These are phyloP conservation scores for apple (Malus domestica) DNA, from an alignment of 306 rosid genomes.

Conservation along the genomic window DNA sequence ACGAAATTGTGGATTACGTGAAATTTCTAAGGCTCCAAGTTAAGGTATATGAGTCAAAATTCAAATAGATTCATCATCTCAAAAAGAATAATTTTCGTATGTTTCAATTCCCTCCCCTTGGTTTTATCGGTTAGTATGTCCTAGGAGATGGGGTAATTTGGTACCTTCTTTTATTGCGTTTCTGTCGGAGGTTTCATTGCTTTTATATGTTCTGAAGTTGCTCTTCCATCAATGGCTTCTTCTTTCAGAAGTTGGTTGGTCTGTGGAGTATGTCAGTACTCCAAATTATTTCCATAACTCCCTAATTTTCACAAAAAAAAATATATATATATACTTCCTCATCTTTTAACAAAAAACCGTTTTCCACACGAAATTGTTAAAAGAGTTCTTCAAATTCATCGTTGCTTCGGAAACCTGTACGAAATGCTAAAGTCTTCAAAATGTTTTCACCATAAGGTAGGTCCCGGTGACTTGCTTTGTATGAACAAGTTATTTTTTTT, in stretches of 20 bases:
- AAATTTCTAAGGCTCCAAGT: conserved; percentile 98
- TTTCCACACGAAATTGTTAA: neutral
- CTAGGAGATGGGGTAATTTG: no score
- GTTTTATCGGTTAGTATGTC: no score
- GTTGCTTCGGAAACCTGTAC: conserved; percentile 16
- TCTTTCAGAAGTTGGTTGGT: no score
- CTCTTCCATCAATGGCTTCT: no score
- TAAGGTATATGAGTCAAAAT: conserved; percentile 48
- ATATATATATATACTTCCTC: neutral
- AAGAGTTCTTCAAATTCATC: conserved; percentile 1
- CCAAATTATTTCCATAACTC: no score
- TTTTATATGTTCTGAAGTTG: no score
- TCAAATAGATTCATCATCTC: conserved; percentile 1
- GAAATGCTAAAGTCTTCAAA: conserved; percentile 11
- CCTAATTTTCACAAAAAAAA: no score
- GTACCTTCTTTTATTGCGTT: no score
- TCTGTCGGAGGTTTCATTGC: no score
- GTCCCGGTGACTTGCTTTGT: conserved; percentile 16
- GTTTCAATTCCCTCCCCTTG: no score
- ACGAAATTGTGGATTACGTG: conserved; percentile 93
- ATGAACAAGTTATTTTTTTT: conserved; percentile 16
- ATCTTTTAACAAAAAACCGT: neutral
- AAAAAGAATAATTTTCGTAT: neutral
- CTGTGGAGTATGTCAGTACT: no score
- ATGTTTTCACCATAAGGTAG: conserved; percentile 11